Base-by-base conservation (phyloP, 768 basidiomycete genomes). In the Sporobolomyces pararoseus region DNA sequence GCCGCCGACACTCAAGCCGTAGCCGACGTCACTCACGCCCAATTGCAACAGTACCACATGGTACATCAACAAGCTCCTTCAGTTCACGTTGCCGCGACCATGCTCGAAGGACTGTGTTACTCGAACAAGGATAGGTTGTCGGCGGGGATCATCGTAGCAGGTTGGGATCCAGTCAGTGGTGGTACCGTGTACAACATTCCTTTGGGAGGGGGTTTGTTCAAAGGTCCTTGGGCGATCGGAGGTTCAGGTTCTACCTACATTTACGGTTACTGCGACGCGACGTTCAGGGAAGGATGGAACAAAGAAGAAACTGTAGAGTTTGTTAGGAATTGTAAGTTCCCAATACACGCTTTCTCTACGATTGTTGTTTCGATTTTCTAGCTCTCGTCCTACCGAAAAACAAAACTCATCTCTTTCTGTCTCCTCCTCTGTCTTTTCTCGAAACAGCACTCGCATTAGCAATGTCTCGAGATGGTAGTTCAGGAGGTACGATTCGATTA, bases 251-350 rank as follows among this genome's bases (percentile, higher is more conserved):
- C 93, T 44, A 92, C 93, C 12, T 99, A 98, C 78, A 92, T 98
- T 16, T 99, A 98, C 78, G 96, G 95, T 61, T 98, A 97, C 81
- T 98, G 96, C 76, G 96, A 99, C 79, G 92, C 96, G n/a, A 97
- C 93, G 32, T 99, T 89, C 79, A 82, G 87, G 80, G 94, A 97
- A 34, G 91, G 89, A 21, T 95, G 91, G 93, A 86, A 85, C 10
- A 85, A 85, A 75, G 90, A 92, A 46, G 86, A 97, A 81, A 96
- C 93, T 0, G 81, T 99, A 65, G 83, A 94, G 44, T 98, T 99
- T 78, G 95, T 98, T 68, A 89, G 86, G 82, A 96, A 98, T 81
- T 92, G 95, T 96, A 78, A 66, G 90, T 84, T 53, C 57, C 51
- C 29, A 10, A 21, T 7, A 29, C 10, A 51, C 32, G 29, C 44